A percentile compares a stretch with the other conserved stretches of the same genome.
phyloP scores from a whole-genome alignment of 2,329 filamentous ascomycete genomes.

The Karstenula rhodostoma region DNA sequence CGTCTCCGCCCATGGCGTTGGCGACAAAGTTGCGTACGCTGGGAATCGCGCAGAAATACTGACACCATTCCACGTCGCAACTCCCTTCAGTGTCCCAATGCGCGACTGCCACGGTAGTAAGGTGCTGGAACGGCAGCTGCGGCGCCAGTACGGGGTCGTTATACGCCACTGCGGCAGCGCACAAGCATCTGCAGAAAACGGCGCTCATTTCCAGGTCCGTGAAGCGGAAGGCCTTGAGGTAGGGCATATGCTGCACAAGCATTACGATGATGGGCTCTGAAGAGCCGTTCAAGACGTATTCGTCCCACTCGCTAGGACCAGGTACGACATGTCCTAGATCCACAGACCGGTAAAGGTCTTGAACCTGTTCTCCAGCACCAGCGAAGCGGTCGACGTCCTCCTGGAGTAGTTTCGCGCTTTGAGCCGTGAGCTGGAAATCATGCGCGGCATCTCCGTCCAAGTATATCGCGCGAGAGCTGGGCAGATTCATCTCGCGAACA shows the following conservation, averaged over 20 bases:
- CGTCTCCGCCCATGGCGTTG: constrained; percentile 21
- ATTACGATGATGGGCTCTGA: constrained; percentile 21
- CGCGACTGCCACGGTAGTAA: constrained; percentile 21
- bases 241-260: constrained; percentile 24
- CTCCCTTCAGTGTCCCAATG: constrained; percentile 18
- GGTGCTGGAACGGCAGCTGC: constrained; percentile 23
- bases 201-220: constrained; percentile 13
- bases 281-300: constrained; percentile 10
- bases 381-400: constrained; percentile 17
- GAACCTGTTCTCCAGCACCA: constrained; percentile 9
- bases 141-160: constrained; percentile 12
- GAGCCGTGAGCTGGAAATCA: constrained; percentile 2
- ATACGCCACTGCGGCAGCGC: constrained; percentile 18
- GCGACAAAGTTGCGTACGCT: constrained; percentile 22
- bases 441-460: constrained; percentile 1
- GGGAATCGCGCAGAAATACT: constrained; percentile 23
- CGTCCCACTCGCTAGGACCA: not conserved
- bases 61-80: constrained; percentile 18
- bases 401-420: constrained; percentile 3
- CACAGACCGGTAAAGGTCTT: constrained; percentile 10
- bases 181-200: constrained; percentile 10
- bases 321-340: not conserved
- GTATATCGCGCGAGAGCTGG: constrained; percentile 7
- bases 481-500: constrained; percentile 27
- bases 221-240: constrained; percentile 21